Evolutionary conservation across 345 rosid genomes (phyloP), one percentile per base, ranked within the genome.

Genomic region (Microthlaspi erraticum): DNA sequence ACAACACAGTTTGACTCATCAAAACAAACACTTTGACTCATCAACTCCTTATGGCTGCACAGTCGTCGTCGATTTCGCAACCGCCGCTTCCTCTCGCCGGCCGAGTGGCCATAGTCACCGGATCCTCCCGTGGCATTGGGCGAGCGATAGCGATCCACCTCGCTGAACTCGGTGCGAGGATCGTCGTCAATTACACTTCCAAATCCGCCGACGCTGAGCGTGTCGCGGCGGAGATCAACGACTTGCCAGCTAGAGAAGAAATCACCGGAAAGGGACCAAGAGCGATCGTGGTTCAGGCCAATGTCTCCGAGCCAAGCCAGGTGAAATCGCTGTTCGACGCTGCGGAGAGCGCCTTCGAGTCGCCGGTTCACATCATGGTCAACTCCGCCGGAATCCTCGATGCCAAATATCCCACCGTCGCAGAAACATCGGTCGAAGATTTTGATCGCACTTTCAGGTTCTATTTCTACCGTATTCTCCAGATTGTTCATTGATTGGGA

Each of bases 61-160:
- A 20, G 8, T 46, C 71, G 29, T 70, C 52, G 8, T 70, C 52
- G 12, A 14, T 17, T 48, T 51, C 75, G 23, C 51, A 36, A 55
- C 60, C 72, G 32, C 38, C 34, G 16, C 70, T 68, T 51, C 80
- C 83, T 1, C 89, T 88, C 4, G 55, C 63, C 6, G 87, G 85
- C 33, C 74, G 91, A 57, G 85, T 85, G 32, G 97, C 89, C 17
- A 80, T 91, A 3, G 82, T 86, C 18, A 88, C 95, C 0, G 91
- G 97, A 0, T 89, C 81, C 3, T 88, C 92, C 0, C 81, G 91
- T 5, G 95, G 95, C 11, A 88, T 84, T 11, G 97, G 97, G 7
- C 81, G 80, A 18, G 84, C 84, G 29, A 80, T 91, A 6, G 82
- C 85, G 48, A 54, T 59, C n/a, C 87, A 85, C 60, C 87, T 91